phyloP scores from a whole-genome alignment of 2,329 filamentous ascomycete species.

The Teratosphaeria zuluensis region DNA sequence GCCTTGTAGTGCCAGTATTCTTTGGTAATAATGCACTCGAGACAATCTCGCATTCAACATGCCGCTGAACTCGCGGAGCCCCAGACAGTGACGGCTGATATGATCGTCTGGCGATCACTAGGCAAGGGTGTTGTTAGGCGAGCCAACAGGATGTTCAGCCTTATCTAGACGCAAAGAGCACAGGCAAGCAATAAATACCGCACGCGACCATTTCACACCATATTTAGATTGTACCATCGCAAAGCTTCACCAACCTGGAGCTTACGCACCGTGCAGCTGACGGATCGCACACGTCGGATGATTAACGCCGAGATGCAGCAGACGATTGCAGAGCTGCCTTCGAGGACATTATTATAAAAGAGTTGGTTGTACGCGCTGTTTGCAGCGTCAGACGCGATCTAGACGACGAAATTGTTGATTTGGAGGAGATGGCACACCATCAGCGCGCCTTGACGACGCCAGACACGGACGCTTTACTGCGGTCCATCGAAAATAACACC shows the following conservation, averaged over 20 bases:
- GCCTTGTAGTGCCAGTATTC: not conserved
- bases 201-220: not conserved
- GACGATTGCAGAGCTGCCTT: no score
- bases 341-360: no score
- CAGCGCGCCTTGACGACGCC: no score
- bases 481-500: no score
- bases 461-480: no score
- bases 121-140: not conserved
- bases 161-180: not conserved
- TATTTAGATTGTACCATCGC: not conserved
- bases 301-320: no score
- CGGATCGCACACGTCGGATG: no score
- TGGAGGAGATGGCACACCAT: no score
- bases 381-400: no score
- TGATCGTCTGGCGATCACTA: not conserved
- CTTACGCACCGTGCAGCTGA: not conserved
- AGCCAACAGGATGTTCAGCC: not conserved
- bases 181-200: not conserved
- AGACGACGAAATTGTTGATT: no score
- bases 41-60: not conserved
- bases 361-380: no score
- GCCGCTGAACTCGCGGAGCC: not conserved
- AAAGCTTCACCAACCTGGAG: not conserved
- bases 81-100: not conserved
- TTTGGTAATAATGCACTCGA: not conserved